These are phyloP conservation scores for Heliamphora exappendiculata DNA, from an alignment of 148 eudicot genomes.

Conservation along the genomic window DNA sequence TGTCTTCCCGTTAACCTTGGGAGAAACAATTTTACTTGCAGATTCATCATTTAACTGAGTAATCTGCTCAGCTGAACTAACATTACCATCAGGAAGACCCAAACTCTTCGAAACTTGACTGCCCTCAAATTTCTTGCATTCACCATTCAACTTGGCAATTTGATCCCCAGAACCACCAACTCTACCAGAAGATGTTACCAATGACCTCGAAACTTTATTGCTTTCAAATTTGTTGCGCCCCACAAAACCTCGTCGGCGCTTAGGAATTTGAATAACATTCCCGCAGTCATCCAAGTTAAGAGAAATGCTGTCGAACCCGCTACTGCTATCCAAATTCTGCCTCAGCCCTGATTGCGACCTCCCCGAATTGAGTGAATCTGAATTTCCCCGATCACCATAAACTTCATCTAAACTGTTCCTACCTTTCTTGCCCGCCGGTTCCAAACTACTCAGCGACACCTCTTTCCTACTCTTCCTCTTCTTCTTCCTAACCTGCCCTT, in stretches of 20 bases:
- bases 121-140: conserved; percentile 46
- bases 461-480: conserved; percentile 50
- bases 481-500: conserved; percentile 20
- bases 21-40: conserved; percentile 13
- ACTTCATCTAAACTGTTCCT: conserved; percentile 33
- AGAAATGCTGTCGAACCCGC: conserved; percentile 34
- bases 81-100: conserved; percentile 21
- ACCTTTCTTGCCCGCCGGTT: conserved; percentile 33
- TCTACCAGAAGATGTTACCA: conserved; percentile 8
- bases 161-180: conserved; percentile 21
- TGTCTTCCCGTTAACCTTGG: conserved; percentile 32
- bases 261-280: conserved; percentile 47
- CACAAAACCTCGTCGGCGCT: conserved; percentile 62
- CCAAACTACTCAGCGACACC: conserved; percentile 37
- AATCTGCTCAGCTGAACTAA: conserved; percentile 23
- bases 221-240: conserved; percentile 57
- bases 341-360: conserved; percentile 18
- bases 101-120: conserved; percentile 23
- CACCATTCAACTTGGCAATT: conserved; percentile 18
- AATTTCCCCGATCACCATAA: conserved; percentile 11
- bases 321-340: conserved; percentile 15
- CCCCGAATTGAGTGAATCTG: conserved; percentile 13
- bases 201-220: conserved; percentile 24
- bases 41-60: conserved; percentile 21
- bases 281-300: conserved; percentile 31